Evolutionary conservation across 805 yeast genomes (phyloP), one percentile per base, ranked within the genome.

Genomic region (Myxozyma udenii): DNA sequence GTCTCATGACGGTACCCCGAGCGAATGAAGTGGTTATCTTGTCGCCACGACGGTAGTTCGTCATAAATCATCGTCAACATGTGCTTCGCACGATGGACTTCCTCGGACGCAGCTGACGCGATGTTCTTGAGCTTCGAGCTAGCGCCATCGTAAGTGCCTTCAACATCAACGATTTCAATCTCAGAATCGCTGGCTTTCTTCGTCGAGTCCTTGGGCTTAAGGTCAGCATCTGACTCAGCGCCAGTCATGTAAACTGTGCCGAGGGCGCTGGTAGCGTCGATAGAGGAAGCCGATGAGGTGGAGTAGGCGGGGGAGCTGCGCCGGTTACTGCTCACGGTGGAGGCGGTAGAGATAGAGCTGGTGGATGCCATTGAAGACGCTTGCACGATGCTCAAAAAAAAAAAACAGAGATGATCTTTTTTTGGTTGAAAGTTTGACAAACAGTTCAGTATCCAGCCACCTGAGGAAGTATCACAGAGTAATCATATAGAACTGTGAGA

Each of bases 21-120:
- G 37, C 71, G 64, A 41, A 85, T 85, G 63, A 67, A 81, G 58
- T 81, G 84, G 64, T 85, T 85, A 63, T 85, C 93, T 52, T 77
- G 73, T 63, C 84, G 89, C 93, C 93, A 85, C 14, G 69, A 76
- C 22, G 82, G 85, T 24, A 85, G 65, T 57, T 84, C 84, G 52
- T 80, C 76, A 71, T 75, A 84, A 32, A 57, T 53, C 32, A 64
- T 37, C 26, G 51, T 43, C 18, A 51, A 42, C 22, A 40, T 12
- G 26, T 35, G 45, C 14, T 28, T 28, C 12, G 33, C 33, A 28
- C 12, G 9, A 9, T 28, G 33, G 12, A 28, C 33, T 28, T 9
- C 12, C 14, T 28, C 12, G 12, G 33, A 9, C 14, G 33, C 14
- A 9, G 33, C 33, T 28, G 33, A 28, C 9, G 33, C 33, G 14